A percentile compares a stretch with the other conserved stretches of the same genome.
Conservation (phyloP, 2,329 filamentous ascomycete species). For the Calonectria ilicicola region DNA sequence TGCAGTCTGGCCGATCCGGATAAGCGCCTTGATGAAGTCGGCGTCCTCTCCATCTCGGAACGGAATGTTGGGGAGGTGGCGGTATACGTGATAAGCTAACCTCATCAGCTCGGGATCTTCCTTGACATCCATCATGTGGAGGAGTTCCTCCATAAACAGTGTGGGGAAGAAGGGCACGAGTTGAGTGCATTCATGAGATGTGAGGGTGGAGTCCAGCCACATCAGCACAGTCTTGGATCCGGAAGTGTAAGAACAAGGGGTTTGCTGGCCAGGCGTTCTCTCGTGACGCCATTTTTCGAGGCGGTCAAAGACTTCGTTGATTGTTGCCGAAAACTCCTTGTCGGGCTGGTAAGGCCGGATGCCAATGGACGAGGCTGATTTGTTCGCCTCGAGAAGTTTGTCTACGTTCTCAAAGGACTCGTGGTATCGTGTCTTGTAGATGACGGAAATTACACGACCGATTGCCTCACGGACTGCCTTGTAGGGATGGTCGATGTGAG, state of each 20-base stretch:
- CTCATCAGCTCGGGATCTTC: conserved; percentile 96
- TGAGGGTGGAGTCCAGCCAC: conserved; percentile 93
- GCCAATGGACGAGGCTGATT: conserved; percentile 83
- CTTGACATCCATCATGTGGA: conserved; percentile 99
- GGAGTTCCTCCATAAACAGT: conserved; percentile 88
- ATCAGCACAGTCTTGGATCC: conserved; percentile 95
- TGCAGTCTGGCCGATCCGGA: conserved; percentile 87
- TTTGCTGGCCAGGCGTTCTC: conserved; percentile 88
- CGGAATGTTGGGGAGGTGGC: conserved; percentile 94
- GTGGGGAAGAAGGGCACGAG: conserved; percentile 92
- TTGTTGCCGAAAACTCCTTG: conserved; percentile 77
- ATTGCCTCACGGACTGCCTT: conserved; percentile 97
- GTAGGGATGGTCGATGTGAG: conserved; percentile 95
- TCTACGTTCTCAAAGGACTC: conserved; percentile 89
- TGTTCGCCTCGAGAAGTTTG: conserved; percentile 82
- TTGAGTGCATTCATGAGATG: conserved; percentile 92
- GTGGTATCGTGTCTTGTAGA: conserved; percentile 92
- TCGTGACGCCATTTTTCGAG: conserved; percentile 91
- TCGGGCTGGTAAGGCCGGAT: conserved; percentile 85
- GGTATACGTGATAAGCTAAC: conserved; percentile 95
- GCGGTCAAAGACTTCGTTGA: conserved; percentile 80
- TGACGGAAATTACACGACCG: conserved; percentile 86
- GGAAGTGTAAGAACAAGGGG: conserved; percentile 92
- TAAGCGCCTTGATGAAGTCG: conserved; percentile 85
- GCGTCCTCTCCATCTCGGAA: conserved; percentile 88